Evolutionary conservation across 2,329 filamentous ascomycete species (phyloP).

Genomic region (Coniochaeta hoffmannii): DNA sequence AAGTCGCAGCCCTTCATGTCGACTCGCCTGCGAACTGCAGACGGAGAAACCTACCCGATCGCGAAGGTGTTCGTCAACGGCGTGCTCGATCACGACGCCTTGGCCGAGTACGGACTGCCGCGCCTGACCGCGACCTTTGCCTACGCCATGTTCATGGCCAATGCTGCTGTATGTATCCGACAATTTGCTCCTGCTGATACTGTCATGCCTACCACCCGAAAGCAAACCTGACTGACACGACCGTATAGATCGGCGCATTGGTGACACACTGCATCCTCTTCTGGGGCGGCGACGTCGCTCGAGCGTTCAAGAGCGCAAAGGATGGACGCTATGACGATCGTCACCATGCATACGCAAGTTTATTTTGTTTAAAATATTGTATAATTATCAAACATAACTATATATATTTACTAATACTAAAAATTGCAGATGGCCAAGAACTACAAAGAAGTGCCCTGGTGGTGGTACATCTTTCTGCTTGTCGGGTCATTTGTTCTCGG

Average conservation of each 20-base stretch:
- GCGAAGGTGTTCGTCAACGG: conserved; percentile 30
- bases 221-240: background rate
- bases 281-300: conserved; percentile 44
- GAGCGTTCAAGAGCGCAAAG: conserved; percentile 37
- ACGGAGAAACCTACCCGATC: conserved; percentile 33
- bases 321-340: conserved; percentile 36
- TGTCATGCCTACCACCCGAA: too few species aligned
- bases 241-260: conserved; percentile 44
- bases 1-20: conserved; percentile 47
- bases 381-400: too few species aligned
- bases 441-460: conserved; percentile 43
- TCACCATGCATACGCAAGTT: conserved; percentile 42
- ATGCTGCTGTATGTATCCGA: conserved; percentile 40
- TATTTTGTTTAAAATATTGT: too few species aligned
- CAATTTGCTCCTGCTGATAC: background rate
- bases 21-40: conserved; percentile 31
- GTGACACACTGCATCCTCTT: conserved; percentile 45
- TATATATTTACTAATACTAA: too few species aligned
- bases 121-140: conserved; percentile 41
- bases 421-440: conserved; percentile 45
- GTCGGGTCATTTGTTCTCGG: conserved; percentile 37
- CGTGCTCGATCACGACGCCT: conserved; percentile 31
- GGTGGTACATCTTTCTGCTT: conserved; percentile 37
- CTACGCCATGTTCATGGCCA: conserved; percentile 47
- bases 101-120: conserved; percentile 37